Percentiles rank a stretch among this genome's conserved stretches.
Evolutionary conservation across 2,329 filamentous ascomycete genomes (phyloP).

Genomic region (Xylariaceae sp.): DNA sequence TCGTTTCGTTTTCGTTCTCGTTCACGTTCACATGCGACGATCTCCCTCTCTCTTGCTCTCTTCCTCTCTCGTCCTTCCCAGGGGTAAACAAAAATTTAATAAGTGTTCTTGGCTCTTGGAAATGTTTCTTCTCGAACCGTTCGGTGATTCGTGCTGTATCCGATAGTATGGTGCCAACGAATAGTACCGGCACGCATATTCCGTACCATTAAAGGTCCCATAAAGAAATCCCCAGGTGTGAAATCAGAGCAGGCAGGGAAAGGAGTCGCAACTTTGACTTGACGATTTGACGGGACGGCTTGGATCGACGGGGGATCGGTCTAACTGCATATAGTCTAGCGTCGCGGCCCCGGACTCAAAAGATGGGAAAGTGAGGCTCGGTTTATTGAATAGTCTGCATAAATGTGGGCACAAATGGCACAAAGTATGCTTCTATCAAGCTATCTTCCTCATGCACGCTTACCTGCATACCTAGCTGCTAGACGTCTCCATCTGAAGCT

Average conservation of each 20-base stretch:
- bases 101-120: background rate
- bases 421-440: background rate
- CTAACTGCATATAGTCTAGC: conserved; percentile 6
- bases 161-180: background rate
- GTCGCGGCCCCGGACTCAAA: background rate
- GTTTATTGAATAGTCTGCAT: background rate
- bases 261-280: conserved; percentile 8
- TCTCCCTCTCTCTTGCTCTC: too few species aligned
- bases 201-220: background rate
- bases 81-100: background rate
- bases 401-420: background rate
- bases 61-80: too few species aligned
- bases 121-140: background rate
- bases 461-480: background rate
- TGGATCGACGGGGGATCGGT: background rate
- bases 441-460: background rate
- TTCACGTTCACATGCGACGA: too few species aligned
- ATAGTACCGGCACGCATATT: too few species aligned
- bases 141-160: background rate
- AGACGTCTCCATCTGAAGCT: too few species aligned
- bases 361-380: background rate
- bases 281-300: background rate
- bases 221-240: background rate
- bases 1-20: background rate
- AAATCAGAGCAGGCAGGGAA: background rate